phyloP scores from a whole-genome alignment of 305 asterid genomes.

The Fraxinus floribunda region DNA sequence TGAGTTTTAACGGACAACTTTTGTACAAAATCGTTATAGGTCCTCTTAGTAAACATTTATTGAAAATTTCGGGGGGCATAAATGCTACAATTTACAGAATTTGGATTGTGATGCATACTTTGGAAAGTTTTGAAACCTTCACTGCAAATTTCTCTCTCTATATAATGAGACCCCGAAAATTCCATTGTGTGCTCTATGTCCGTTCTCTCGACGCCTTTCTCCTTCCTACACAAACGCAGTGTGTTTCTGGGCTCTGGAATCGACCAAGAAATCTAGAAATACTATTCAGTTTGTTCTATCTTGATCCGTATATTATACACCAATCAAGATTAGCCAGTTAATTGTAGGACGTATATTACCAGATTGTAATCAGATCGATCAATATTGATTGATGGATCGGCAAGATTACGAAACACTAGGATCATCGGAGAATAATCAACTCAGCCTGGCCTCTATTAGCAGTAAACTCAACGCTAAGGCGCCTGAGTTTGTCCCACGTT shows the following conservation, averaged over 20 bases:
- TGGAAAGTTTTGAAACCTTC: too few species aligned
- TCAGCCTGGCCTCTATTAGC: conserved; percentile 27
- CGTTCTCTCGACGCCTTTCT: not conserved
- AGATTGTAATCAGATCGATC: not conserved
- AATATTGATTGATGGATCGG: conserved; percentile 40
- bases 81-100: too few species aligned
- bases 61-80: too few species aligned
- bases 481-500: conserved; percentile 67
- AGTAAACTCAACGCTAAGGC: conserved; percentile 70
- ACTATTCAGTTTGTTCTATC: not conserved
- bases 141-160: too few species aligned
- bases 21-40: too few species aligned
- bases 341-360: not conserved
- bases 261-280: not conserved
- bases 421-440: conserved; percentile 8
- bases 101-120: too few species aligned
- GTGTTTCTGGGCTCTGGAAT: not conserved
- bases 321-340: not conserved
- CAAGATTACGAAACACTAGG: conserved; percentile 36
- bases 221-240: not conserved
- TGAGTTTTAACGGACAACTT: too few species aligned
- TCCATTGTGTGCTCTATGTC: not conserved
- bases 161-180: not conserved
- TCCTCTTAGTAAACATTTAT: too few species aligned
- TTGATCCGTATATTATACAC: not conserved